phyloP scores from a whole-genome alignment of 768 basidiomycete genomes.

The Lactarius psammicola region DNA sequence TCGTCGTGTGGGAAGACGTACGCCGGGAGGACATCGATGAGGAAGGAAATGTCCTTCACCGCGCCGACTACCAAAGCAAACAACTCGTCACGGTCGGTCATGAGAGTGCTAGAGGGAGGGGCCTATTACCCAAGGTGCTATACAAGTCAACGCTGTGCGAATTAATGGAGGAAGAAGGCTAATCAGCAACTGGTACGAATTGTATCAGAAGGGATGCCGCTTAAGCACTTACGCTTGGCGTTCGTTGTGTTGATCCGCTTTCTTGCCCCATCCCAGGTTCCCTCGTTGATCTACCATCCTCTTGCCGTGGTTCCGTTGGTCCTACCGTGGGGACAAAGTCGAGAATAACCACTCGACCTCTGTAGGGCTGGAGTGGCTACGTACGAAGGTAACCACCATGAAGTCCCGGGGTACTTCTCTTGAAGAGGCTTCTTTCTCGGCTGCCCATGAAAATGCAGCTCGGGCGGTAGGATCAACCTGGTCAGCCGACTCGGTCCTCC shows the following conservation, averaged over 20 bases:
- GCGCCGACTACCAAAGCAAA: conserved; percentile 50
- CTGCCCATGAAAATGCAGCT: conserved; percentile 35
- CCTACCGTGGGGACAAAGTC: conserved; percentile 34
- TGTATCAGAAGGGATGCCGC: neutral
- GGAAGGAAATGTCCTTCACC: conserved; percentile 69
- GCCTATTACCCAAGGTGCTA: conserved; percentile 44
- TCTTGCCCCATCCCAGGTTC: conserved; percentile 41
- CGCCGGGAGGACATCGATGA: conserved; percentile 76
- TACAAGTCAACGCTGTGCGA: conserved; percentile 47
- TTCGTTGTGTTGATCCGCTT: conserved; percentile 40
- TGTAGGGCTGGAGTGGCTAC: conserved; percentile 24
- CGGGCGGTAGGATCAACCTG: conserved; percentile 37
- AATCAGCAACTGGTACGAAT: conserved; percentile 11
- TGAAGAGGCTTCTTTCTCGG: conserved; percentile 26
- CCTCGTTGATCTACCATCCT: conserved; percentile 39
- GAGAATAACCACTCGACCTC: neutral
- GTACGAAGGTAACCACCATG: conserved; percentile 48
- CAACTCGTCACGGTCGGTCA: neutral
- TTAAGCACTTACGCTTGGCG: conserved; percentile 41
- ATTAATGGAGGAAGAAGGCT: conserved; percentile 17
- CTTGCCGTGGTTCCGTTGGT: conserved; percentile 54
- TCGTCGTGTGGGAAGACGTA: conserved; percentile 72
- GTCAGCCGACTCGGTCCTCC: conserved; percentile 40
- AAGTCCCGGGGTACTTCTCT: conserved; percentile 39
- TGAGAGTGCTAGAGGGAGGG: neutral